Percentiles rank a stretch among this genome's conserved stretches.
phyloP scores from a whole-genome alignment of 495 filamentous ascomycete genomes.

The Daldinia loculata region DNA sequence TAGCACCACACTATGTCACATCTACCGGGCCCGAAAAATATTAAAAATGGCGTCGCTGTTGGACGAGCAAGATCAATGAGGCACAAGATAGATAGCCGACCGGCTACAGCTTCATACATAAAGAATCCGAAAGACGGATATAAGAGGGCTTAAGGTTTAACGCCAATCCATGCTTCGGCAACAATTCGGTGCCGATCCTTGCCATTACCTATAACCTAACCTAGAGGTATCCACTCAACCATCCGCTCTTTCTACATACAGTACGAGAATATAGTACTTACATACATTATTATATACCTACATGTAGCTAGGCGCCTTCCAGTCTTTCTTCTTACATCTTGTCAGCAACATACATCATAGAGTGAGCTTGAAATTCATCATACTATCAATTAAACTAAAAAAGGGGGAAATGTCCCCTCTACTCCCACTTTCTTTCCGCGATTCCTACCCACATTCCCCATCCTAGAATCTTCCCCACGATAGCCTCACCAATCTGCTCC shows the following conservation, averaged over 20 bases:
- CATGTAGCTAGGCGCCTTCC: background rate
- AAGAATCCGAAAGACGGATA: background rate
- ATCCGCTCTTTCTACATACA: background rate
- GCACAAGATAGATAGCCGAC: constrained; percentile 26
- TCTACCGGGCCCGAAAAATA: constrained; percentile 20
- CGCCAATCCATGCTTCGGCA: constrained; percentile 26
- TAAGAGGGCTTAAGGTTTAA: constrained; percentile 24
- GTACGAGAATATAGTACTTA: no score
- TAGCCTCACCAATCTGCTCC: constrained; percentile 51
- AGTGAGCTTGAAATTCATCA: background rate
- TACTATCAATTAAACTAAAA: background rate
- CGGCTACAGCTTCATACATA: constrained; percentile 22
- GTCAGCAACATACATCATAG: background rate
- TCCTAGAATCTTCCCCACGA: constrained; percentile 57
- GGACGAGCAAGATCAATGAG: constrained; percentile 3
- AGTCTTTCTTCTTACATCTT: background rate
- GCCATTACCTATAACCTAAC: background rate
- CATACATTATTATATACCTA: no score
- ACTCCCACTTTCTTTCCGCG: constrained; percentile 54
- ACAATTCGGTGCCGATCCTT: constrained; percentile 37
- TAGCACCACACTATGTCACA: background rate
- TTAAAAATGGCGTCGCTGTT: constrained; percentile 13
- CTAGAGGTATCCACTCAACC: background rate
- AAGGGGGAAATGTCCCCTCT: background rate
- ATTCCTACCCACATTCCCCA: constrained; percentile 64